Percentiles rank a stretch among this genome's conserved stretches.
These are phyloP conservation scores for Lycium barbarum DNA, from an alignment of 257 asterid species.

Conservation along the genomic window DNA sequence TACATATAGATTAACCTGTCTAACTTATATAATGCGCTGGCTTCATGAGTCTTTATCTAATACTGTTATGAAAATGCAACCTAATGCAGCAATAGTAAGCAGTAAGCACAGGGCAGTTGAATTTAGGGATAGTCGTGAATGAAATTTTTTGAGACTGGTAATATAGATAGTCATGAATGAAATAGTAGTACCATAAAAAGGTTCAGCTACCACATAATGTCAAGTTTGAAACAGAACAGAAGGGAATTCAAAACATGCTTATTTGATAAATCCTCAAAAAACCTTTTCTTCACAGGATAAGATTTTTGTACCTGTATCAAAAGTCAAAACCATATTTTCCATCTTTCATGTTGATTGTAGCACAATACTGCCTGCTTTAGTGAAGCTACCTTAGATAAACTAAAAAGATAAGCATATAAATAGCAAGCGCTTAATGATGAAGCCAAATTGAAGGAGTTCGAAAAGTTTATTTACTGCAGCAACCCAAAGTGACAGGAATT, in stretches of 20 bases:
- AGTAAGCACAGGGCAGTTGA: background rate
- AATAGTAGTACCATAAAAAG: background rate
- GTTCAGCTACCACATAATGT: background rate
- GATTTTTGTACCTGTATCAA: background rate
- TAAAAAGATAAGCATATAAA: background rate
- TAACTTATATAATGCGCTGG: background rate
- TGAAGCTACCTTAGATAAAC: background rate
- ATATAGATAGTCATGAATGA: background rate
- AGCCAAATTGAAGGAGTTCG: background rate
- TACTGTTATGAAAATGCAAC: background rate
- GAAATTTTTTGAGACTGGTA: no score
- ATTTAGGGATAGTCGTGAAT: background rate
- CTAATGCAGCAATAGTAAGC: background rate
- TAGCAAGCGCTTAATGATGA: background rate
- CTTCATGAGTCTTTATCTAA: background rate
- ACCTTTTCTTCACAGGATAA: background rate
- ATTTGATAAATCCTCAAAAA: background rate
- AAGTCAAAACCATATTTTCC: background rate
- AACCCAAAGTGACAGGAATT: background rate
- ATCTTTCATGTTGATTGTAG: background rate
- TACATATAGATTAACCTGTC: background rate
- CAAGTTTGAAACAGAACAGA: background rate
- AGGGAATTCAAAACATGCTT: background rate
- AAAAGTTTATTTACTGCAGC: slow-evolving; percentile 14
- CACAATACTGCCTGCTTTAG: background rate